Base-by-base conservation (phyloP, 1,139 yeast genomes). In the Candida sp. region DNA sequence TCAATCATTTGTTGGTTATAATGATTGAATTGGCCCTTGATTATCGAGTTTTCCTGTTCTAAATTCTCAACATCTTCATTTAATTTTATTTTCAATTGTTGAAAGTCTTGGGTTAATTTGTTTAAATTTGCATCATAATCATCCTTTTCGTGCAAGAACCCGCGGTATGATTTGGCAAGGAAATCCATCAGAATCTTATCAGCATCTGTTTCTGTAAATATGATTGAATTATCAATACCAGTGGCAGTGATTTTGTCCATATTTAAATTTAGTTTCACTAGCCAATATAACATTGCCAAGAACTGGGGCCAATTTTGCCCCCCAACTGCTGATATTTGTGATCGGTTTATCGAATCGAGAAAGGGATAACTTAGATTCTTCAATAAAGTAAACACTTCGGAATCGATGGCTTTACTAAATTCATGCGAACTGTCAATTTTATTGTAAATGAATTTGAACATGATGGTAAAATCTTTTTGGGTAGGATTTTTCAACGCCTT, bases 281-380 rank as follows among this genome's bases (percentile, higher is more conserved):
- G 59, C 96, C 96, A 88, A 60, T 84, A 82, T 32, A 89, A 68
- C 76, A 90, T 80, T 2, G 95, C 96, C 42, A 90, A 64, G 54
- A 88, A 86, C 21, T 79, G 77, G 15, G 89, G 91, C 97, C 97
- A 89, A 55, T 84, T 84, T 46, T 85, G 85, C 1, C 96, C 96
- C 2, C 97, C 97, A 6, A 89, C 97, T 0, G 97, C 97, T 40
- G 91, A 82, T 30, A 90, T 82, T 58, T 88, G 96, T 1, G 93
- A 84, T 55, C 90, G 81, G 60, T 84, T 87, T 38, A 90, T 82
- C 0, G 87, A 73, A 37, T 87, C 96, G 45, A 89, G 62, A 60
- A 84, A 88, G 1, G 98, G 97, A 57, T 90, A 91, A 42, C 79
- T 79, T 48, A 89, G 63, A 29, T 74, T 73, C 56, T 81, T 83